Base-by-base conservation (phyloP, 129 eudicot genomes). In the Helianthus tuberosus region DNA sequence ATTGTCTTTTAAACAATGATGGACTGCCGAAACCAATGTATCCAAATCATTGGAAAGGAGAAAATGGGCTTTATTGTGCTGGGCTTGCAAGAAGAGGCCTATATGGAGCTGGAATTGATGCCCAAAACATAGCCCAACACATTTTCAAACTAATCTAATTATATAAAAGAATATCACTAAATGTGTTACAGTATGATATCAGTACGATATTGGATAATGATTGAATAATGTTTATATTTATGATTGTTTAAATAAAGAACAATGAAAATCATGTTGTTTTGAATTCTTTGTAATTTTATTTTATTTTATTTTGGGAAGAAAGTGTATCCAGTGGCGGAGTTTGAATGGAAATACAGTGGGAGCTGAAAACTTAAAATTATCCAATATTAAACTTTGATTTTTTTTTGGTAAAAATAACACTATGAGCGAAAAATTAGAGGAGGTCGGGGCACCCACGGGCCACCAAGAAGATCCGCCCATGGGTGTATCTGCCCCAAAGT, bases 11-110 rank as follows among this genome's bases (percentile, higher is more conserved):
- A 20, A 80, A 84, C 44, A 84, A 86, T 38, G 92, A 93, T 48
- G 98, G 98, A 49, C 52, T 84, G 16, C 83, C 98, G 35, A 90
- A 86, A 55, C 87, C 78, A 11, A 59, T 15, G 20, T 88, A 50
- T 59, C 98, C 98, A 50, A 77, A 90, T 71, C 90, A 90, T 14
- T 93, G 97, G 97, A 93, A 88, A 81, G 98, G 97, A 8, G 76
- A 75, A 65, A 88, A 88, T 72, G 98, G 96, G 47, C 83, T 93
- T 23, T 90, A 86, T 53, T 93, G 96, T 80, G 88, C 66, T 48
- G 98, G 97, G 64, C 86, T 93, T 62, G 79, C 89, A 64, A 82
- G 91, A 12, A 86, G 88, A 35, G 97, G 97, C 10, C 35, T 93
- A 4, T 68, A 74, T 81, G 92, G 93, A 69, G 81, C 87, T 71